Evolutionary conservation across 2,329 filamentous ascomycete species (phyloP).

Genomic region (Stachybotrys elegans): DNA sequence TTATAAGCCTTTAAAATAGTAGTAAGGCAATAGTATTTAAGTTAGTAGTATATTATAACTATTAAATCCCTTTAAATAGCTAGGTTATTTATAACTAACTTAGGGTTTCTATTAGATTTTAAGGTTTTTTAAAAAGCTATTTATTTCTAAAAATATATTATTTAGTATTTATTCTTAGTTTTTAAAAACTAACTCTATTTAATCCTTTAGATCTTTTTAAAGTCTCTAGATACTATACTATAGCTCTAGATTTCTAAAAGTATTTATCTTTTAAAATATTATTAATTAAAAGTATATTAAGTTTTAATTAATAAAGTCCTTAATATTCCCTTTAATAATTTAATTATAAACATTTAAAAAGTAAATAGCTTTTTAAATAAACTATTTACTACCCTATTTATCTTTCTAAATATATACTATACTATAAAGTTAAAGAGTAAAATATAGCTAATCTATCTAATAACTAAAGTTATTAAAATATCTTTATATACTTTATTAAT

Average conservation of each 20-base stretch:
- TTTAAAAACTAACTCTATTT: not conserved
- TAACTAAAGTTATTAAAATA: too few species aligned
- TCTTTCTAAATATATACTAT: not conserved
- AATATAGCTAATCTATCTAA: not conserved
- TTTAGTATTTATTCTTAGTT: too few species aligned
- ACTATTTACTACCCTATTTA: not conserved
- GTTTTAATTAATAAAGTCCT: not conserved
- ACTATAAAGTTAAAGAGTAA: not conserved
- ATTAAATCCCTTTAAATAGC: too few species aligned
- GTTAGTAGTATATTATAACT: too few species aligned
- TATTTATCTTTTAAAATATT: constrained; percentile 1
- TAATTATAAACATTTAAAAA: not conserved
- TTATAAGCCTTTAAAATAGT: too few species aligned
- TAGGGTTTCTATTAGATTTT: too few species aligned
- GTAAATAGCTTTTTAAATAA: not conserved
- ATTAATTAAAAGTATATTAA: not conserved
- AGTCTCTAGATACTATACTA: not conserved
- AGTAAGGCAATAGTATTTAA: too few species aligned
- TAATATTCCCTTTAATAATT: not conserved
- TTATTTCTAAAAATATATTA: not conserved
- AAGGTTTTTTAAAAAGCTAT: not conserved
- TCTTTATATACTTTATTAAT: not conserved
- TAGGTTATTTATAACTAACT: too few species aligned
- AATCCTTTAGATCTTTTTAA: constrained; percentile 3
- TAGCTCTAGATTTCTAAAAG: too few species aligned